These are phyloP conservation scores for Bolboschoenus planiculmis DNA, from an alignment of 176 grass and related monocot genomes.

Conservation along the genomic window DNA sequence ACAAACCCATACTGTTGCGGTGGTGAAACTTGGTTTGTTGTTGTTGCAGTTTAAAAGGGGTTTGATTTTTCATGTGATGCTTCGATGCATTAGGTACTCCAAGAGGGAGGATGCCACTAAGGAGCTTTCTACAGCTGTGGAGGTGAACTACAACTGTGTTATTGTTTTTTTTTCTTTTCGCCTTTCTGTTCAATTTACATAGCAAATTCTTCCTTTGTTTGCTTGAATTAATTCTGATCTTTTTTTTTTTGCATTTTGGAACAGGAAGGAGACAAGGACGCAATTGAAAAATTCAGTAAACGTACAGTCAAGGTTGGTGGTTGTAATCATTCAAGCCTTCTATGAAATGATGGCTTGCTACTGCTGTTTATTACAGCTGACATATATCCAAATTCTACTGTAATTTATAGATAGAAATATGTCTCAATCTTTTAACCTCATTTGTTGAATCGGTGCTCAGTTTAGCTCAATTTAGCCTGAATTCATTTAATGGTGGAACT, in stretches of 20 bases:
- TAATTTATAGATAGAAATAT: too few relatives aligned
- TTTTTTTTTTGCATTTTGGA: neutral
- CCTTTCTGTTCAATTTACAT: neutral
- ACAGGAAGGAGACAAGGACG: constrained; percentile 67
- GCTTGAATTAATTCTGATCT: neutral
- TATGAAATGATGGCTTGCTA: neutral
- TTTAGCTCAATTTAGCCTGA: too few relatives aligned
- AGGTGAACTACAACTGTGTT: constrained; percentile 40
- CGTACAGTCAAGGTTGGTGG: constrained; percentile 79
- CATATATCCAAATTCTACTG: too few relatives aligned
- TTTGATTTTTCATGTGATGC: neutral
- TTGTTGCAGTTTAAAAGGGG: neutral
- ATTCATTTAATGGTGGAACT: neutral
- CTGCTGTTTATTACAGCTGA: too few relatives aligned
- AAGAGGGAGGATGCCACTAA: constrained; percentile 93
- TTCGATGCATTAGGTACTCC: constrained; percentile 37
- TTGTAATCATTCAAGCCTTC: constrained; percentile 1
- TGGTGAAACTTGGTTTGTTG: neutral
- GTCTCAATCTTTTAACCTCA: too few relatives aligned
- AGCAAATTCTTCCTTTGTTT: neutral
- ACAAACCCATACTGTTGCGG: neutral
- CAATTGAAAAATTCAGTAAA: constrained; percentile 92
- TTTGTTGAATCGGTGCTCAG: too few relatives aligned
- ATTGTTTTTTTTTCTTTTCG: constrained; percentile 15
- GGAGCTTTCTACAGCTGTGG: constrained; percentile 58